A percentile compares a stretch with the other conserved stretches of the same genome.
Conservation (phyloP, 164 flowering plant genomes). For the Piper betle region DNA sequence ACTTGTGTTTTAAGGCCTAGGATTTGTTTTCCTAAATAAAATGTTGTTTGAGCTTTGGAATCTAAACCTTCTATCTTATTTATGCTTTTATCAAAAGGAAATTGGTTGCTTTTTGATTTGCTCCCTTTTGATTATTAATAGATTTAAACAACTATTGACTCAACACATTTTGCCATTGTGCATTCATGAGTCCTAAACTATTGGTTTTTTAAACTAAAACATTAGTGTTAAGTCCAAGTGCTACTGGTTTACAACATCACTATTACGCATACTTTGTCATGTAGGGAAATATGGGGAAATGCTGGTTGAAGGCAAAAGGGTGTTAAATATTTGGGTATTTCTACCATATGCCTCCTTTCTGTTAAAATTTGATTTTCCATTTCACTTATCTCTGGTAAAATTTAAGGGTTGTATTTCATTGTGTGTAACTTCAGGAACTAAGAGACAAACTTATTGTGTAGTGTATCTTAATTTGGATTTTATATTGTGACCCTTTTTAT, state of each 20-base stretch:
- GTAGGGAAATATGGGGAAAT: no score
- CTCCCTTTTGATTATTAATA: neutral
- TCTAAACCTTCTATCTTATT: no score
- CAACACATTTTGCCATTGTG: neutral
- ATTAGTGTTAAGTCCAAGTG: no score
- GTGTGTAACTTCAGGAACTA: neutral
- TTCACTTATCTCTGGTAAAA: neutral
- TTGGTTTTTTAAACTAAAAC: no score
- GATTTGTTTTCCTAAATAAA: neutral
- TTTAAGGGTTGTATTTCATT: neutral
- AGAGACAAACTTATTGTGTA: neutral
- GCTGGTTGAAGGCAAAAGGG: neutral
- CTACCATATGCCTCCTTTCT: neutral
- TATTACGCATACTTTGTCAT: neutral
- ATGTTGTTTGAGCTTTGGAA: neutral
- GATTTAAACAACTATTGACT: neutral
- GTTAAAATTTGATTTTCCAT: neutral
- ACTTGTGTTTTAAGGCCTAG: neutral
- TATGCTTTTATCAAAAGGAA: no score
- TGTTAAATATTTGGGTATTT: no score
- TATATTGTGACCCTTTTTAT: neutral
- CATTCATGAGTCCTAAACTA: neutral
- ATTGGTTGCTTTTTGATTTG: neutral
- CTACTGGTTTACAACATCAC: no score
- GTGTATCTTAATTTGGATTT: neutral